phyloP scores from a whole-genome alignment of 208 protist species.

The Trypanosoma mega region DNA sequence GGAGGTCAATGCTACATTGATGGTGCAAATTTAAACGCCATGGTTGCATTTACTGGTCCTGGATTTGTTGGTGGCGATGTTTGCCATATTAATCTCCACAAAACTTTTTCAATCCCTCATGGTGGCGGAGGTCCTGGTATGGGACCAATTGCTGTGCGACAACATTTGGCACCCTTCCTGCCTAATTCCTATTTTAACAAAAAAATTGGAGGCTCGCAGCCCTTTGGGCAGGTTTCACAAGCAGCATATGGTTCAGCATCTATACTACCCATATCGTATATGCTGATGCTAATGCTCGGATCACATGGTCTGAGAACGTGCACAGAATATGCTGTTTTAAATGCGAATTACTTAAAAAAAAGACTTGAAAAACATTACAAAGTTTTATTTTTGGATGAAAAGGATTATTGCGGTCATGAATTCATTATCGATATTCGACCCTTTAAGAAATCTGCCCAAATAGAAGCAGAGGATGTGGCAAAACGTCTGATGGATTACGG shows the following conservation, averaged over 20 bases:
- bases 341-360: conserved; percentile 98
- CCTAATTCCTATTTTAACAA: conserved; percentile 76
- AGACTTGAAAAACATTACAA: conserved; percentile 93
- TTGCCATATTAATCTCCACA: conserved; percentile 99
- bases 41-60: conserved; percentile 94
- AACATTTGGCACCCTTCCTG: conserved; percentile 93
- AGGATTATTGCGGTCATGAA: conserved; percentile 94
- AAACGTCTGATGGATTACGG: conserved; percentile 98
- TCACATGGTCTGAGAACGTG: conserved; percentile 86
- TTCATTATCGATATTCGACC: conserved; percentile 97
- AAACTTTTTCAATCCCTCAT: conserved; percentile 98
- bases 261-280: conserved; percentile 96
- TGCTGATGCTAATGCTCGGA: conserved; percentile 96
- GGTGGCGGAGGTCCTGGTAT: conserved; percentile 97
- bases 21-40: conserved; percentile 98
- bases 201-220: conserved; percentile 48
- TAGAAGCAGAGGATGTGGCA: conserved; percentile 96
- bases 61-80: conserved; percentile 97
- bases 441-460: conserved; percentile 92
- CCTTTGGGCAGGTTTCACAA: conserved; percentile 92
- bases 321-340: conserved; percentile 95
- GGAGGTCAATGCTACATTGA: conserved; percentile 98
- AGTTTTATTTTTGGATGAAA: conserved; percentile 90
- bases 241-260: conserved; percentile 93
- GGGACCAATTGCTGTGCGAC: conserved; percentile 95